Base-by-base conservation (phyloP, 495 filamentous ascomycete genomes). In the Aspergillus conjunctus region DNA sequence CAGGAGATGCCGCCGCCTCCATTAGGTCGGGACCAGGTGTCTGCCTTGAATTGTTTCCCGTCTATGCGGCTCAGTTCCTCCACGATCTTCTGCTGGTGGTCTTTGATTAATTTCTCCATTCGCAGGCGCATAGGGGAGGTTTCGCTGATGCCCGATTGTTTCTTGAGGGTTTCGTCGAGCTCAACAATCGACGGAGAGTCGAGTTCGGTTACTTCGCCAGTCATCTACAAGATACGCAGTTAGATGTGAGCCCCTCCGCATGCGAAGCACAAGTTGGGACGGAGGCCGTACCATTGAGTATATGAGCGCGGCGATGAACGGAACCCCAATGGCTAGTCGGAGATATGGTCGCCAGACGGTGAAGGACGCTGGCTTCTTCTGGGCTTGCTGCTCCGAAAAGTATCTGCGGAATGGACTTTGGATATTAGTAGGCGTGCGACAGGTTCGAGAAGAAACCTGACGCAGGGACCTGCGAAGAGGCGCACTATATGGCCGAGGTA, bases 21-120 rank as follows among this genome's bases (percentile, higher is more conserved):
- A 69, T 89, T 87, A 53, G 91, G 89, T 45, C 94, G 89, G 15
- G 85, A 81, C 94, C 94, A 99, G 37, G 85, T 88, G 76, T 99
- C 94, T 33, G 85, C 76, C 45, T 80, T 78, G 77, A 99, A 99
- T 58, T 83, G 81, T 56, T 83, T 85, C 43, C 91, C 91, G 71
- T 99, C 94, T 32, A 97, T 78, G 59, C 84, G 80, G 70, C 93
- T 87, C 4, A 98, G 83, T 31, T 87, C 90, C 37, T 80, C 73
- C 2, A 97, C 88, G 56, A 98, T 98, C 54, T 89, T 85, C 60
- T 87, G 83, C 70, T 99, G 94, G 64, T 97, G 89, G 56, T 90
- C 83, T 71, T 94, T 94, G 72, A 98, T 92, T 71, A 98, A 89
- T 59, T 88, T 83, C 74, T 98, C 95, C 94, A 98, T 98, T 41